These are phyloP conservation scores for Aspergillus persii DNA, from an alignment of 2,329 filamentous ascomycete species.

Conservation along the genomic window DNA sequence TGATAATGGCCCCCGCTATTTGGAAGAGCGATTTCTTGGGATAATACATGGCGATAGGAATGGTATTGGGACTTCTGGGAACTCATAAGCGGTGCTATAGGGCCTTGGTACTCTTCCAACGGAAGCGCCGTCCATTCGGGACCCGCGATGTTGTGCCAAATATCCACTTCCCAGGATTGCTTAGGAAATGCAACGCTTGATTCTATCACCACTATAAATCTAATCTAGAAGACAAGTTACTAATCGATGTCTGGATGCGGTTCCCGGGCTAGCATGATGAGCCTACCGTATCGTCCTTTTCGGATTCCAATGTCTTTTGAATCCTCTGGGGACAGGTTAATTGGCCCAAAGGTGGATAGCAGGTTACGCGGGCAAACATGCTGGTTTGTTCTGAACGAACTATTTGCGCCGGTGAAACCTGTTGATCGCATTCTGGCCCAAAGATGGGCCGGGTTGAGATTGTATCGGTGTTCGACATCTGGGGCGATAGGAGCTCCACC, in stretches of 20 bases:
- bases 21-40: constrained; percentile 30
- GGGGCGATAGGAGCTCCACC: background rate
- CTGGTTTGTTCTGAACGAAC: constrained; percentile 41
- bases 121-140: constrained; percentile 59
- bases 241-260: background rate
- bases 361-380: constrained; percentile 56
- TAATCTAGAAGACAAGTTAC: constrained; percentile 36
- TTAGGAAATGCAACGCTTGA: constrained; percentile 55
- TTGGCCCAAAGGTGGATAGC: constrained; percentile 72
- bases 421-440: constrained; percentile 8
- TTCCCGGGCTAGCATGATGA: background rate
- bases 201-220: constrained; percentile 69
- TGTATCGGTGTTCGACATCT: constrained; percentile 11
- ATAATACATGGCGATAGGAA: constrained; percentile 37
- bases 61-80: constrained; percentile 17
- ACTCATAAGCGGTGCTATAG: constrained; percentile 30
- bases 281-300: constrained; percentile 26
- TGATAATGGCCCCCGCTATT: constrained; percentile 27
- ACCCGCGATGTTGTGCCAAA: constrained; percentile 69
- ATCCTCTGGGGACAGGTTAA: constrained; percentile 59
- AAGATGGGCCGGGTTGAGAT: constrained; percentile 22
- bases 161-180: constrained; percentile 66
- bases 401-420: constrained; percentile 20
- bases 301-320: constrained; percentile 25
- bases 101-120: constrained; percentile 45